A percentile compares a stretch with the other conserved stretches of the same genome.
Conservation (phyloP, 257 asterid species). For the Catharanthus roseus region DNA sequence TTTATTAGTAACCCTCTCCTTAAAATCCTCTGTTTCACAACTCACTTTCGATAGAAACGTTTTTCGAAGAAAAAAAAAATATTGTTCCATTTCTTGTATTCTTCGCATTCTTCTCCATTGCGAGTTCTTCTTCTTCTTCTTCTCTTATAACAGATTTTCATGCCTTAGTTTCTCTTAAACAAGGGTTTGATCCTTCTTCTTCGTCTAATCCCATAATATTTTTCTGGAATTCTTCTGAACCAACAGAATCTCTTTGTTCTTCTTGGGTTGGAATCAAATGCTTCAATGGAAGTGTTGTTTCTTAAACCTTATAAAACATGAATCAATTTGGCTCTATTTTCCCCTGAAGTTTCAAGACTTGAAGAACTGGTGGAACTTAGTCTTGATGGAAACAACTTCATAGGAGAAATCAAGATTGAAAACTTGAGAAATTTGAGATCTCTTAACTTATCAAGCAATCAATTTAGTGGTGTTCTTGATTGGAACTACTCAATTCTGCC, state of each 20-base stretch:
- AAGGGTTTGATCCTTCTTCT: conserved; percentile 38
- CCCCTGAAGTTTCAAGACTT: conserved; percentile 55
- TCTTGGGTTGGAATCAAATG: conserved; percentile 77
- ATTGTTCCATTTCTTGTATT: conserved; percentile 46
- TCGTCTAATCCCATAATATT: too few species aligned
- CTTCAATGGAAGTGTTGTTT: conserved; percentile 47
- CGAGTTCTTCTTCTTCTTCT: conserved; percentile 30
- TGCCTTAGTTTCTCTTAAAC: conserved; percentile 51
- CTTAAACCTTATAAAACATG: conserved; percentile 58
- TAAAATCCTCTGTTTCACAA: conserved; percentile 35
- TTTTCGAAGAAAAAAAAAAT: conserved; percentile 24
- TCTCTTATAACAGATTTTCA: conserved; percentile 54
- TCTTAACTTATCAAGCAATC: conserved; percentile 73
- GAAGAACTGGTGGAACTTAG: conserved; percentile 56
- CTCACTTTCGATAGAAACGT: conserved; percentile 36
- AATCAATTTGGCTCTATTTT: conserved; percentile 69
- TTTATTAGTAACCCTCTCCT: conserved; percentile 27
- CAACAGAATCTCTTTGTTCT: conserved; percentile 56
- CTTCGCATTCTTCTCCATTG: conserved; percentile 36
- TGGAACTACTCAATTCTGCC: conserved; percentile 73
- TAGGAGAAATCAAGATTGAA: conserved; percentile 69
- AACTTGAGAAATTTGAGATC: conserved; percentile 49
- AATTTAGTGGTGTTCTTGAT: conserved; percentile 52
- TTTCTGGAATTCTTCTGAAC: conserved; percentile 61
- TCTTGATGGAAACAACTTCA: conserved; percentile 92